phyloP scores from a whole-genome alignment of 73 alveolate genomes.

The Paramecium sexaurelia region DNA sequence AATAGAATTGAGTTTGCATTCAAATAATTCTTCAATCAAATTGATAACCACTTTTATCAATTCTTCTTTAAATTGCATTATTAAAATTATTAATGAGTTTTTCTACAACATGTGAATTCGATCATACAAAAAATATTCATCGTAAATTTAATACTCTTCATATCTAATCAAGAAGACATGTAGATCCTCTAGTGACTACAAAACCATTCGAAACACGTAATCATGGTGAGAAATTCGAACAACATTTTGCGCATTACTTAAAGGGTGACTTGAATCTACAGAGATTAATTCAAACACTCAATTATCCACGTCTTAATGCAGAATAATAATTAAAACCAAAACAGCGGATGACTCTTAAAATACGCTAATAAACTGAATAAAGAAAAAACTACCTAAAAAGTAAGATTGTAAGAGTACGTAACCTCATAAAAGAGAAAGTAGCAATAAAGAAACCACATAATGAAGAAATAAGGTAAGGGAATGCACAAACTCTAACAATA shows the following conservation, averaged over 20 bases:
- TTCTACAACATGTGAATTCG: background rate
- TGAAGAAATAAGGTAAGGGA: background rate
- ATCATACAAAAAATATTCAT: background rate
- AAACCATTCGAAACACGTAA: slow-evolving; percentile 15
- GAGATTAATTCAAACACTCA: background rate
- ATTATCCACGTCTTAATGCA: background rate
- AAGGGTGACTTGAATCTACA: background rate
- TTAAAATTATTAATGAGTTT: background rate
- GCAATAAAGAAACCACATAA: background rate
- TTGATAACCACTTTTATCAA: background rate
- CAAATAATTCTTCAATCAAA: background rate
- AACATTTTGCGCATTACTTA: background rate
- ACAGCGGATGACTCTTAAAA: background rate
- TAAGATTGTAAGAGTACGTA: background rate
- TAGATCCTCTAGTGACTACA: background rate
- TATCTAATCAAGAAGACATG: background rate
- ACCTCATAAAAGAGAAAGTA: background rate
- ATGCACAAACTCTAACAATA: background rate
- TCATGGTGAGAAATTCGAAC: background rate
- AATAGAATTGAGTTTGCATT: background rate
- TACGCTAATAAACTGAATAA: background rate
- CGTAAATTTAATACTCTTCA: background rate
- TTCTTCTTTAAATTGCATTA: background rate
- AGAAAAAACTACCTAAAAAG: background rate
- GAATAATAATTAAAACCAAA: background rate